Base-by-base conservation (phyloP, 1,284 basidiomycete genomes). In the Microbotryum lychnidis-dioicae region DNA sequence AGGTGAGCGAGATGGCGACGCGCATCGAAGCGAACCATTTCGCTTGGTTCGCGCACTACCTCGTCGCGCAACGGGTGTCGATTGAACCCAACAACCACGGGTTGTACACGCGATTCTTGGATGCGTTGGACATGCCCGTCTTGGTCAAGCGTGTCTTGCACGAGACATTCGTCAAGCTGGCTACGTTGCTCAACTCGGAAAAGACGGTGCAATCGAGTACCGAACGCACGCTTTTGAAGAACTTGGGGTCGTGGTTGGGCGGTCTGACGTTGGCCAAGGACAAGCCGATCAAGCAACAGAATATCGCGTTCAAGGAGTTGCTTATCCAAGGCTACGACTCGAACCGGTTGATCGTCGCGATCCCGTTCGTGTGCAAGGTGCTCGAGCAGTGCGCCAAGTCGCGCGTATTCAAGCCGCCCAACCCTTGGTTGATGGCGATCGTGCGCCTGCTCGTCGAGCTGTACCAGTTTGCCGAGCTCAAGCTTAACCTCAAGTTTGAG, bases 291-390 rank as follows among this genome's bases (percentile, higher is more conserved):
- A 87, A 85, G 73, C 85, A 93, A 80, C 89, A 87, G 75, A 91
- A 97, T 72, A 78, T 99, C 37, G 89, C 92, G 6, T 90, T 98
- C 82, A 98, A 97, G 76, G 93, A 98, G 69, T 80, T 99, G 16
- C 83, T 99, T 47, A 80, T 97, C 50, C 91, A 99, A 77, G 96
- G 93, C 2, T 96, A 91, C 75, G 93, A 97, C 73, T 89, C 83
- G 69, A 88, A 90, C 62, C 85, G 93, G 53, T 81, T 97, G 51
- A 85, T 94, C 54, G 89, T 97, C 18, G 92, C 93, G 10, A 97
- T 99, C 66, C 93, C 96, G 1, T 99, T 98, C 75, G 90, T 98
- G 33, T 97, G 93, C 84, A 97, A 97, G 77, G 87, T 94, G 6
- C 82, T 99, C 58, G 90, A 93, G 73, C 89, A 90, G 56, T 93